These are phyloP conservation scores for Russula compacta DNA, from an alignment of 768 basidiomycete genomes.

Conservation along the genomic window DNA sequence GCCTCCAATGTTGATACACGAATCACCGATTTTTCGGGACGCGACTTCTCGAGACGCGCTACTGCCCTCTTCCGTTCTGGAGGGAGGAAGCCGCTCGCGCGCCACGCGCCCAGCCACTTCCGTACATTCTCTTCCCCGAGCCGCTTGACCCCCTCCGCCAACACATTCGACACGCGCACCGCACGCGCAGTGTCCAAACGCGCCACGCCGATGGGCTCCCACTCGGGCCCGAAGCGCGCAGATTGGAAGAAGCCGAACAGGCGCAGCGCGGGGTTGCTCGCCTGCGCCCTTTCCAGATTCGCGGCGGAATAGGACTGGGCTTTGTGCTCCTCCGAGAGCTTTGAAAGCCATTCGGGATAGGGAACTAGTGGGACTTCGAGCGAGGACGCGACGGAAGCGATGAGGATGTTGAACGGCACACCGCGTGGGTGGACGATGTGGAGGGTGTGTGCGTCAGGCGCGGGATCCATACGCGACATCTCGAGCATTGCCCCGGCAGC, in stretches of 20 bases:
- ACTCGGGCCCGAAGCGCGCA: conserved; percentile 12
- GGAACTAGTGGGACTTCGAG: conserved; percentile 23
- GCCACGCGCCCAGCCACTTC: conserved; percentile 16
- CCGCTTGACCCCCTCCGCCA: conserved; percentile 5
- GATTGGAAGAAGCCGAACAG: conserved; percentile 17
- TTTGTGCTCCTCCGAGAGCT: conserved; percentile 16
- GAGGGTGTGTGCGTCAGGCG: conserved; percentile 8
- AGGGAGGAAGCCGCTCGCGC: conserved; percentile 15
- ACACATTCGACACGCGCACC: conserved; percentile 11
- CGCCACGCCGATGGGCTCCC: conserved; percentile 23
- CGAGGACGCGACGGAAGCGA: conserved; percentile 15
- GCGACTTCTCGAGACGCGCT: not conserved
- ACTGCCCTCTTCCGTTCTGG: not conserved
- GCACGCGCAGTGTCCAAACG: conserved; percentile 17
- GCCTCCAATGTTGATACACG: not conserved
- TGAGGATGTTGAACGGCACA: conserved; percentile 19
- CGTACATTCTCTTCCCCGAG: conserved; percentile 16
- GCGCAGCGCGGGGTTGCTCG: conserved; percentile 16
- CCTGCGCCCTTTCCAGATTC: conserved; percentile 12
- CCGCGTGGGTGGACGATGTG: conserved; percentile 23
- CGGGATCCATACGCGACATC: conserved; percentile 17
- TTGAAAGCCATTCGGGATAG: conserved; percentile 21
- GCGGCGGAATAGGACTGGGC: conserved; percentile 1
- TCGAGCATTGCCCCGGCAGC: conserved; percentile 24
- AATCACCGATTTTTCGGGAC: not conserved